These are phyloP conservation scores for Sphaerulina vaccinii DNA, from an alignment of 2,329 filamentous ascomycete species.

Conservation along the genomic window DNA sequence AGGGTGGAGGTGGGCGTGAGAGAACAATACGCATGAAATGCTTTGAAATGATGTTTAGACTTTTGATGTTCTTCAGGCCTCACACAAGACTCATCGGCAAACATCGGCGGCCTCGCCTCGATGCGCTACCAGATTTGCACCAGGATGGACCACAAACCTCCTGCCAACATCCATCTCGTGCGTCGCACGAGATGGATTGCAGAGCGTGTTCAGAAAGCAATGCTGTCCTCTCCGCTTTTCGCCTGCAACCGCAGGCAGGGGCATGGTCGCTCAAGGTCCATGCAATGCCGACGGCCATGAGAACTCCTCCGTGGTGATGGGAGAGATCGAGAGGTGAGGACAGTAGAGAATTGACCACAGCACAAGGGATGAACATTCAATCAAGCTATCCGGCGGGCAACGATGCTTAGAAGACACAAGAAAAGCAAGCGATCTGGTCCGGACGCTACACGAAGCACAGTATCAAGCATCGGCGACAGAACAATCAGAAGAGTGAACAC, in stretches of 20 bases:
- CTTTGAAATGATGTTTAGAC: too few species aligned
- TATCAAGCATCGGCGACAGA: not conserved
- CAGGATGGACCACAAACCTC: not conserved
- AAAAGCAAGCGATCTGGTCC: not conserved
- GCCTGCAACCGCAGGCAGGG: not conserved
- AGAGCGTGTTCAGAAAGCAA: not conserved
- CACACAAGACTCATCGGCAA: constrained; percentile 2
- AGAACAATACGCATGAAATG: too few species aligned
- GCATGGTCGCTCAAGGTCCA: not conserved
- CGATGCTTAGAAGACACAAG: not conserved
- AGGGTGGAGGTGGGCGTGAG: not conserved
- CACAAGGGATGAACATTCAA: not conserved
- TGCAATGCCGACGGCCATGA: not conserved
- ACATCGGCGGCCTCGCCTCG: constrained; percentile 6
- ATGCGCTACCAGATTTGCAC: not conserved
- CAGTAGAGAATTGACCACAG: not conserved
- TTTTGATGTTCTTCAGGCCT: constrained; percentile 1
- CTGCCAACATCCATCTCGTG: not conserved
- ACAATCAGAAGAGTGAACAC: not conserved
- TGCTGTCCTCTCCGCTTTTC: constrained; percentile 2
- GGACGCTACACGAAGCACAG: not conserved
- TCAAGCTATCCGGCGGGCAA: not conserved
- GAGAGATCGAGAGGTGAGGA: not conserved
- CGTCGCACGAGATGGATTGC: not conserved
- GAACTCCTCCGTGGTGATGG: not conserved